phyloP scores from a whole-genome alignment of 2,329 filamentous ascomycete genomes.

The Colletotrichum chrysophilum region DNA sequence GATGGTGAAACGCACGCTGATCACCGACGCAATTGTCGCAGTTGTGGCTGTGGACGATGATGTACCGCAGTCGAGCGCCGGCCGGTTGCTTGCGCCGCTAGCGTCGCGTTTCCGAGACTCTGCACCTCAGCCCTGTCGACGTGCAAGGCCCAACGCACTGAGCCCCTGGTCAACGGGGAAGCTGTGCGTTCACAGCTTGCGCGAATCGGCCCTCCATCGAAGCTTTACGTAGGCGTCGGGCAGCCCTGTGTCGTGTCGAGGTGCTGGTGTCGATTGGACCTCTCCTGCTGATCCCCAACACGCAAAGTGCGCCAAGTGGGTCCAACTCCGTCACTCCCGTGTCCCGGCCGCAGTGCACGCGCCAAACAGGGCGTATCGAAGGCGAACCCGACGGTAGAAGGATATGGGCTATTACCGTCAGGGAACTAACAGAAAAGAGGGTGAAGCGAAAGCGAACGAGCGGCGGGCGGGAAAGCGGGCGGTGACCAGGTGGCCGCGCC shows the following conservation, averaged over 20 bases:
- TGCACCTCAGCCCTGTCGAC: slow-evolving; percentile 3
- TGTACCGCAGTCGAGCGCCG: not conserved
- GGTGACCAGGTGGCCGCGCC: not conserved
- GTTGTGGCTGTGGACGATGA: not conserved
- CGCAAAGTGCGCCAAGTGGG: slow-evolving; percentile 5
- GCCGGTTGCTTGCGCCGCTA: not conserved
- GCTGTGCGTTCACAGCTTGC: not conserved
- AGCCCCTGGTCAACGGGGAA: not conserved
- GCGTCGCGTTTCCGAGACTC: slow-evolving; percentile 1
- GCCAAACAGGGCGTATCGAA: not conserved
- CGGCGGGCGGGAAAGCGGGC: not conserved
- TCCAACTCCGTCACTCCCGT: slow-evolving; percentile 12
- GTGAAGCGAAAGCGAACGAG: not conserved
- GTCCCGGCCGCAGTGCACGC: slow-evolving; percentile 1
- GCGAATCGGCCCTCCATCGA: not conserved
- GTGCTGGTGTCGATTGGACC: not conserved
- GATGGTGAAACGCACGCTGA: not conserved
- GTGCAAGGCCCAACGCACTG: not conserved
- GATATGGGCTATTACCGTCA: not conserved
- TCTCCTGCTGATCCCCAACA: slow-evolving; percentile 8
- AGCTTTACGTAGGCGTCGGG: not conserved
- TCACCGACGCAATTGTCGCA: not conserved
- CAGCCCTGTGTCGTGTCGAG: not conserved
- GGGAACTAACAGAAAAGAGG: not conserved
- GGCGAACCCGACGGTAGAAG: not conserved